Conservation (phyloP, 306 rosid species). For the Quercus alba region DNA sequence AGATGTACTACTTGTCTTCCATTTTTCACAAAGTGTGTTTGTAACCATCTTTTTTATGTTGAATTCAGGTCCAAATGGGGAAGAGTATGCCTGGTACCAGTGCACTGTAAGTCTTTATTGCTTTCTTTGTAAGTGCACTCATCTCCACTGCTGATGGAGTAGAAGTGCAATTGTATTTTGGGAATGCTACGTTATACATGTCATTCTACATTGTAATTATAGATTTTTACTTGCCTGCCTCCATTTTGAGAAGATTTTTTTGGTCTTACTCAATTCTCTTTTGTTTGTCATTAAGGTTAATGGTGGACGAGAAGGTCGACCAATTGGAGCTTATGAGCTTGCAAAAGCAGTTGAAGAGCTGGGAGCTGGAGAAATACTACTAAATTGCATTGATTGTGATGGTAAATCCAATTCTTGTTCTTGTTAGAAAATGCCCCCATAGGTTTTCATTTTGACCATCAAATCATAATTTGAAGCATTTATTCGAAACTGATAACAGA, state of each 20-base stretch:
- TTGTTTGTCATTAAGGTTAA: constrained; percentile 51
- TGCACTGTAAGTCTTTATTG: constrained; percentile 66
- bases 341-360: constrained; percentile 93
- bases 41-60: not conserved
- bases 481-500: not conserved
- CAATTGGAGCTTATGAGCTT: constrained; percentile 95
- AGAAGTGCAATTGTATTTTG: not conserved
- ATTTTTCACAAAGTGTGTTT: not conserved
- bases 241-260: not conserved
- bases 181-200: not conserved
- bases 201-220: not conserved
- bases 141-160: not conserved
- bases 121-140: constrained; percentile 6
- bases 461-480: not conserved
- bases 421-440: not conserved
- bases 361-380: constrained; percentile 97
- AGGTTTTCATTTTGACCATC: not conserved
- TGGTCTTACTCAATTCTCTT: not conserved
- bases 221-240: constrained; percentile 8
- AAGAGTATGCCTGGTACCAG: constrained; percentile 96
- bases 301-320: constrained; percentile 93
- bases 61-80: constrained; percentile 94
- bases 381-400: constrained; percentile 95
- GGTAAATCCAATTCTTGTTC: constrained; percentile 44
- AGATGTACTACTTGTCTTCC: not conserved